phyloP scores from a whole-genome alignment of 106 monocot species.

The Agapanthus africanus region DNA sequence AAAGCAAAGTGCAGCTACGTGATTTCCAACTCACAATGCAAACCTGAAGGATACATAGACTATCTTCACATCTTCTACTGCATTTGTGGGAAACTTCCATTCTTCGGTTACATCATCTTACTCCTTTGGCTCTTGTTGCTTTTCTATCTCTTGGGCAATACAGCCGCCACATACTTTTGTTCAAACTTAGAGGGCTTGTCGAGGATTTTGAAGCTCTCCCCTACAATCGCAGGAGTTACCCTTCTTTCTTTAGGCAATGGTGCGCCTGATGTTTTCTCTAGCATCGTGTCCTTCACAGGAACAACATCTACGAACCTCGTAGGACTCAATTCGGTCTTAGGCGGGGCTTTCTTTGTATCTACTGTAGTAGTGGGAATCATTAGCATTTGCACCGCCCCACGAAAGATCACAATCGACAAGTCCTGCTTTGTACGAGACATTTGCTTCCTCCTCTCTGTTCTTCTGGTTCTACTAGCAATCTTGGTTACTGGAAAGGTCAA shows the following conservation, averaged over 20 bases:
- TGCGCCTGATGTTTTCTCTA: constrained; percentile 32
- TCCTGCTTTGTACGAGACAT: constrained; percentile 18
- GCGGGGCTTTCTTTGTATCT: constrained; percentile 55
- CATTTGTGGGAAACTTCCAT: constrained; percentile 11
- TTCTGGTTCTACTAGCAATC: constrained; percentile 24
- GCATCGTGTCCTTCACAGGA: constrained; percentile 22
- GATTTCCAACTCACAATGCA: constrained; percentile 2
- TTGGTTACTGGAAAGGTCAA: constrained; percentile 26
- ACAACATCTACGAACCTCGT: constrained; percentile 12
- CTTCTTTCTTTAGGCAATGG: constrained; percentile 42
- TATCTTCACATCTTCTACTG: constrained; percentile 43
- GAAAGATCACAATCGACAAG: constrained; percentile 9
- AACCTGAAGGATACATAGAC: constrained; percentile 32
- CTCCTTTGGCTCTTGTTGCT: constrained; percentile 29
- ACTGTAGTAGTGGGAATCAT: constrained; percentile 26
- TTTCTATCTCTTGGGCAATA: constrained; percentile 39
- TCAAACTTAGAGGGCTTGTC: constrained; percentile 35
- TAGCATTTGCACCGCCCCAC: constrained; percentile 2
- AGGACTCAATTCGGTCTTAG: constrained; percentile 49
- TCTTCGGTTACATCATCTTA: constrained; percentile 25
- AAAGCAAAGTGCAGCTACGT: constrained; percentile 18
- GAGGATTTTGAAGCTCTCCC: constrained; percentile 21
- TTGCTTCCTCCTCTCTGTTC: constrained; percentile 28
- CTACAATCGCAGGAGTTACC: constrained; percentile 33
- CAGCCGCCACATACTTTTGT: constrained; percentile 45